These are phyloP conservation scores for Pittosporum tobira DNA, from an alignment of 129 eudicot species.

Conservation along the genomic window DNA sequence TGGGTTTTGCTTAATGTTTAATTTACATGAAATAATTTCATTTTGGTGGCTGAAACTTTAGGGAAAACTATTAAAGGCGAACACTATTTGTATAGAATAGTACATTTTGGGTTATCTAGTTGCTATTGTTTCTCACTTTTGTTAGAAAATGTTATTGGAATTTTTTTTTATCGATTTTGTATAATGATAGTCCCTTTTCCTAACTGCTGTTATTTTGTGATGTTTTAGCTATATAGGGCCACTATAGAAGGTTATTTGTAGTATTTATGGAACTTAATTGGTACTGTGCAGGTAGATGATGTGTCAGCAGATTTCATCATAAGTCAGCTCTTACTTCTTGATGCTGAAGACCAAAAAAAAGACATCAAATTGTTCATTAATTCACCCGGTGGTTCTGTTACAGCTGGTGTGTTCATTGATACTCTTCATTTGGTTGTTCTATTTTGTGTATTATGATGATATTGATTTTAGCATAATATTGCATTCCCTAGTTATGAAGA, in stretches of 20 bases:
- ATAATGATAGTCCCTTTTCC: neutral
- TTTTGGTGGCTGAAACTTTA: slow-evolving; percentile 7
- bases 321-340: slow-evolving; percentile 81
- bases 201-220: neutral
- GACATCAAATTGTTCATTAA: slow-evolving; percentile 86
- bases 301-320: slow-evolving; percentile 79
- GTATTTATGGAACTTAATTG: neutral
- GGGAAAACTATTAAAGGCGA: no score
- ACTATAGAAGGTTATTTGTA: neutral
- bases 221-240: neutral
- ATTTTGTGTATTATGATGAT: neutral
- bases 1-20: slow-evolving; percentile 2
- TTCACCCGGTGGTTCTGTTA: slow-evolving; percentile 91
- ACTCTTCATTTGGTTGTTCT: neutral
- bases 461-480: neutral
- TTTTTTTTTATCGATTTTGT: neutral
- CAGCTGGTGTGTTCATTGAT: slow-evolving; percentile 54
- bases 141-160: neutral
- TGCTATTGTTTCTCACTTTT: neutral
- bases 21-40: neutral
- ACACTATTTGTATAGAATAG: no score
- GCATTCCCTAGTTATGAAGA: no score
- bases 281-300: slow-evolving; percentile 66
- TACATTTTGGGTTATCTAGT: neutral
- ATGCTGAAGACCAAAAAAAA: slow-evolving; percentile 67